Conservation (phyloP, 257 asterid species). For the Lantana camara region DNA sequence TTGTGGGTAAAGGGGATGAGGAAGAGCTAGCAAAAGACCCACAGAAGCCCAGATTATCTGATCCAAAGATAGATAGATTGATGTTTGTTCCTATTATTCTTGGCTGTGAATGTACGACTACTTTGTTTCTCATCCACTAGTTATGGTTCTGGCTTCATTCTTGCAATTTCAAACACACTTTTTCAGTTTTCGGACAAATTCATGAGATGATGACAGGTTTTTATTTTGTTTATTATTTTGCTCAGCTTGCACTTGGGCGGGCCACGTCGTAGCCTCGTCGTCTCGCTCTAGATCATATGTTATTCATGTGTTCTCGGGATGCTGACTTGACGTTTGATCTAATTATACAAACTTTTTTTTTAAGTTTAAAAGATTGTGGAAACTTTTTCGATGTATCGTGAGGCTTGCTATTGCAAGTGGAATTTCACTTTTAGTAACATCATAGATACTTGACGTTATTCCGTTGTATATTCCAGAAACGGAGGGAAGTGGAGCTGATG, state of each 20-base stretch:
- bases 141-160: constrained; percentile 23
- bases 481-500: too few relatives aligned
- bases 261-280: not conserved
- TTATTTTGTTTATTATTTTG: constrained; percentile 23
- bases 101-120: constrained; percentile 48
- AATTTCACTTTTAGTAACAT: too few relatives aligned
- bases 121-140: constrained; percentile 44
- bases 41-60: constrained; percentile 45
- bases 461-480: too few relatives aligned
- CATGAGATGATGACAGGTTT: constrained; percentile 12
- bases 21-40: constrained; percentile 46
- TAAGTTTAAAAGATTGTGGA: too few relatives aligned
- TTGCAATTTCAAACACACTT: constrained; percentile 24
- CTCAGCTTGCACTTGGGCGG: constrained; percentile 24
- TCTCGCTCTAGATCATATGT: not conserved
- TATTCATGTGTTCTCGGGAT: too few relatives aligned
- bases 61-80: constrained; percentile 40
- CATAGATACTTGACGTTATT: too few relatives aligned
- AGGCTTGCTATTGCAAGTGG: too few relatives aligned
- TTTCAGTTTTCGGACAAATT: not conserved
- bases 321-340: too few relatives aligned
- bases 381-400: too few relatives aligned
- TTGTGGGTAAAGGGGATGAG: constrained; percentile 42
- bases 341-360: too few relatives aligned
- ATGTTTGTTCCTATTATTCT: constrained; percentile 39